Conservation (phyloP, 2,329 filamentous ascomycete genomes). For the Alternaria arbusti region DNA sequence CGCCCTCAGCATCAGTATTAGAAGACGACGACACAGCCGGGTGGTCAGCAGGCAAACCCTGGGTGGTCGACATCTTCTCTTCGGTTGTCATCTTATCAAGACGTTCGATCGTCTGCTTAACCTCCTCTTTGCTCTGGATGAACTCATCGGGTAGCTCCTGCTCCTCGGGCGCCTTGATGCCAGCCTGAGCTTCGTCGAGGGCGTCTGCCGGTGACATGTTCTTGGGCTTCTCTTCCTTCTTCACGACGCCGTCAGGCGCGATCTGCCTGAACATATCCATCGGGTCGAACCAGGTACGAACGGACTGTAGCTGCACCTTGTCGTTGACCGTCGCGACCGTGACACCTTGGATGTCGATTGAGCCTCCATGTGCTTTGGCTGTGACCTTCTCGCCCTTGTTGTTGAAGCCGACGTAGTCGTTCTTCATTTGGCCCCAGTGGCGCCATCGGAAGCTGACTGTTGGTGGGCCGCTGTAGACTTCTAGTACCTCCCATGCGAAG, state of each 20-base stretch:
- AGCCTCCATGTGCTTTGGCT: conserved; percentile 65
- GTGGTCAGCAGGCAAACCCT: conserved; percentile 16
- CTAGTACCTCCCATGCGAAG: conserved; percentile 73
- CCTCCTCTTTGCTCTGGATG: conserved; percentile 18
- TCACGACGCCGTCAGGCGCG: conserved; percentile 56
- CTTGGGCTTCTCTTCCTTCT: conserved; percentile 51
- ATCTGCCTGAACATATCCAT: conserved; percentile 73
- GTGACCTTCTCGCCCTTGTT: conserved; percentile 68
- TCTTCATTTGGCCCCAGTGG: conserved; percentile 72
- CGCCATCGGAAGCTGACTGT: conserved; percentile 68
- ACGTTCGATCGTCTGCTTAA: conserved; percentile 9
- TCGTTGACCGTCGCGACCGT: conserved; percentile 68
- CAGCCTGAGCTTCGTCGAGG: conserved; percentile 28
- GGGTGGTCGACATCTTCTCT: not conserved
- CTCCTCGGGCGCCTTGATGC: conserved; percentile 16
- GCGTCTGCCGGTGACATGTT: conserved; percentile 40
- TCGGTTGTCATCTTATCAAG: conserved; percentile 14
- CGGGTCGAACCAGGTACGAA: conserved; percentile 72
- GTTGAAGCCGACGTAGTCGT: conserved; percentile 70
- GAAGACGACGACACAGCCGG: conserved; percentile 2
- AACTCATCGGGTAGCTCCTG: conserved; percentile 21
- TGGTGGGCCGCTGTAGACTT: conserved; percentile 71
- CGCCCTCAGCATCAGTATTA: not conserved
- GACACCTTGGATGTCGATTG: conserved; percentile 69
- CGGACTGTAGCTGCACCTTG: conserved; percentile 62